Base-by-base conservation (phyloP, 768 basidiomycete genomes). In the Suillus alpinus region DNA sequence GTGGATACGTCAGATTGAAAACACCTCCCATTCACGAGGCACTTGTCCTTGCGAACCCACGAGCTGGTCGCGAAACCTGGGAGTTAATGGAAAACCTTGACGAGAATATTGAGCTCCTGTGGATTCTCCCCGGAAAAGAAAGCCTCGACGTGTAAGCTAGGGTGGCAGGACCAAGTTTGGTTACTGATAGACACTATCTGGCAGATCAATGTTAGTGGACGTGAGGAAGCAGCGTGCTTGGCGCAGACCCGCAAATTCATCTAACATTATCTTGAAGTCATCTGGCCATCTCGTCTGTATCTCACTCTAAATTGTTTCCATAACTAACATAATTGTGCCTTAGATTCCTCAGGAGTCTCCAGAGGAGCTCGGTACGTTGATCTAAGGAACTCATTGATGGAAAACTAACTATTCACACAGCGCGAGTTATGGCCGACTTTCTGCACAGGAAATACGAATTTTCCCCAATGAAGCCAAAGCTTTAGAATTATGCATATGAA, bases 11-110 rank as follows among this genome's bases (percentile, higher is more conserved):
- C 10, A 77, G 70, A 46, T 81, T 94, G 44, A 92, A 91, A 72
- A 91, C 82, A 80, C 73, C 85, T 1, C 80, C 80, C 1, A 62
- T 89, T 7, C 86, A 85, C 65, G 92, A 93, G 73, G 87, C 83
- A 2, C 68, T 82, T 2, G 76, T 82, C n/a, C 89, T 90, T 69
- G 73, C 79, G 0, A 88, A 87, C 56, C 68, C 66, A 6, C 23
- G 57, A 23, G 16, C 66, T 3, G 6, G 65, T 4, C 50, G 52
- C 12, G 71, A 76, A 59, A 63, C 59, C 3, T 76, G 73, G 75
- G 67, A 60, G 47, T 23, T 70, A n/a, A 50, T 73, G 49, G 68
- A 65, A 14, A 59, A n/a, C 18, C 32, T 76, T 36, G 71, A 74
- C 29, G 63, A 67, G 14, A n/a, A 44, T 16, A 71, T 74, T 14